Percentiles rank a stretch among this genome's conserved stretches.
phyloP scores from a whole-genome alignment of 345 rosid species.

The Gossypium rotundifolium region DNA sequence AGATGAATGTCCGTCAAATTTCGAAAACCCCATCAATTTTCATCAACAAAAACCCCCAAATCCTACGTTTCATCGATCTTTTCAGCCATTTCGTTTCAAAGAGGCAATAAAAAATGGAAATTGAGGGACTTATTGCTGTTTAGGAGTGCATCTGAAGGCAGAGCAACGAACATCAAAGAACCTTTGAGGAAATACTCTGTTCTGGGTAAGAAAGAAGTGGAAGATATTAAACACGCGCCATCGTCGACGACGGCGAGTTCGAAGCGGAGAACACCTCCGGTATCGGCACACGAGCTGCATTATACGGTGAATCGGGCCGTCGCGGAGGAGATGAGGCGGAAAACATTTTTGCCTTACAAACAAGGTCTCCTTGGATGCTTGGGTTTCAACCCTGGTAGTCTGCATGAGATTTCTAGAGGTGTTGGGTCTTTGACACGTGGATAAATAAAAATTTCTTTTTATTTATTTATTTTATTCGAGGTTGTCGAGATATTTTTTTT shows the following conservation, averaged over 20 bases:
- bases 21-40: conserved; percentile 16
- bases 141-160: conserved; percentile 89
- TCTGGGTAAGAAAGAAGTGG: conserved; percentile 42
- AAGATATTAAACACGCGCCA: conserved; percentile 36
- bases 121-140: conserved; percentile 67
- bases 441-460: conserved; percentile 22
- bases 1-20: conserved; percentile 17
- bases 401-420: conserved; percentile 60
- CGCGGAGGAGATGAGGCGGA: conserved; percentile 83
- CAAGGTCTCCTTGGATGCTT: conserved; percentile 84
- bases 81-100: conserved; percentile 60
- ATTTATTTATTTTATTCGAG: background rate
- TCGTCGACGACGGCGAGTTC: conserved; percentile 28
- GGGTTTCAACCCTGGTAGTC: conserved; percentile 62
- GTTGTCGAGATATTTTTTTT: background rate
- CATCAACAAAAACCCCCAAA: conserved; percentile 27
- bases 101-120: conserved; percentile 66
- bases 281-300: conserved; percentile 82
- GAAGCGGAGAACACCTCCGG: conserved; percentile 27
- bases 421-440: conserved; percentile 74
- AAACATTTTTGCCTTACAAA: conserved; percentile 83
- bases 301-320: conserved; percentile 79
- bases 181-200: conserved; percentile 39
- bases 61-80: conserved; percentile 43
- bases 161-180: conserved; percentile 44